phyloP scores from a whole-genome alignment of 129 eudicot genomes.

The Artemisia argyi region DNA sequence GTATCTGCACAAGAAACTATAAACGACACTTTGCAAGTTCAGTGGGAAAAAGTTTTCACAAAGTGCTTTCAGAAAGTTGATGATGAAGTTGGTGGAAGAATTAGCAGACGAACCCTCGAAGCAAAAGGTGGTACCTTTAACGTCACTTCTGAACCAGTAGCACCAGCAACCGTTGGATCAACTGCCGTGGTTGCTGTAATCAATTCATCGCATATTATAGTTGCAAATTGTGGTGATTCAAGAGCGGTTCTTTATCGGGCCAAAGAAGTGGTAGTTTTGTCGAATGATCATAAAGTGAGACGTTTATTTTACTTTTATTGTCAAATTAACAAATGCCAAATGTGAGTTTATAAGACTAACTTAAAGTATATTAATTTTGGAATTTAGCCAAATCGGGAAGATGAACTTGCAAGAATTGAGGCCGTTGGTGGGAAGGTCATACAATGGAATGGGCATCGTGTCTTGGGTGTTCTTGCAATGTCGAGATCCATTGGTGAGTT shows the following conservation, averaged over 20 bases:
- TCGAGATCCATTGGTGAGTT: conserved; percentile 85
- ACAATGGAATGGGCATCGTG: conserved; percentile 90
- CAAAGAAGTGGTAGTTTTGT: conserved; percentile 58
- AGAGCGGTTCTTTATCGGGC: conserved; percentile 85
- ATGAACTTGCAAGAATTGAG: conserved; percentile 83
- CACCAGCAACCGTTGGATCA: conserved; percentile 74
- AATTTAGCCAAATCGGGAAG: conserved; percentile 74
- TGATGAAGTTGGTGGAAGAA: conserved; percentile 69
- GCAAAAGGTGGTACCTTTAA: conserved; percentile 4
- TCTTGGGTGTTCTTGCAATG: conserved; percentile 89
- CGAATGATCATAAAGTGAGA: conserved; percentile 75
- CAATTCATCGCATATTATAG: conserved; percentile 64
- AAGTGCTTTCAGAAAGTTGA: conserved; percentile 66
- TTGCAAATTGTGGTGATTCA: conserved; percentile 82
- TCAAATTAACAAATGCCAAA: background rate
- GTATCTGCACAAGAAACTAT: conserved; percentile 24
- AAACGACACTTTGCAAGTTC: conserved; percentile 43
- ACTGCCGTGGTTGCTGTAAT: conserved; percentile 78
- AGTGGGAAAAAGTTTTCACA: conserved; percentile 60
- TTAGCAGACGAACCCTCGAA: conserved; percentile 14
- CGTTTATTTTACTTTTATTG: background rate
- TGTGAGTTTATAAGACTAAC: background rate
- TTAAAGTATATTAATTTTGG: background rate
- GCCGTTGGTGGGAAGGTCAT: conserved; percentile 86
- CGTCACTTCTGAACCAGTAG: conserved; percentile 44